Evolutionary conservation across 2,329 filamentous ascomycete genomes (phyloP).

Genomic region (Microthyrium microscopicum): DNA sequence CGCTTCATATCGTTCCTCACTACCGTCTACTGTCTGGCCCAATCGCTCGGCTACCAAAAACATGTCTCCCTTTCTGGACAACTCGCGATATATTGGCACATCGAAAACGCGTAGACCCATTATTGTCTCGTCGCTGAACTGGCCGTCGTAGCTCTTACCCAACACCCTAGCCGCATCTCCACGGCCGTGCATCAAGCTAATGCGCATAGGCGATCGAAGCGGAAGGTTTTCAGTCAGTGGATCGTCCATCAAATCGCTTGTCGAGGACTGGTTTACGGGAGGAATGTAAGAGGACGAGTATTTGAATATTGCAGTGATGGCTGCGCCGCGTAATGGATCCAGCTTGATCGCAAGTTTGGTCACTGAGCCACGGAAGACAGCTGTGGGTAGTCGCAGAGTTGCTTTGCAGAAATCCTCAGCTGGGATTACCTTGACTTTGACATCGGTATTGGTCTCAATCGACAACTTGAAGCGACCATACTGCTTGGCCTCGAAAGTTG

Average conservation of each 20-base stretch:
- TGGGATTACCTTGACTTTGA: conserved; percentile 44
- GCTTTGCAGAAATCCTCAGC: conserved; percentile 62
- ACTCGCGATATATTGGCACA: conserved; percentile 55
- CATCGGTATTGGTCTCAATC: conserved; percentile 40
- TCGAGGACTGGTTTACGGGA: background rate
- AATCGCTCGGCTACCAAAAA: conserved; percentile 75
- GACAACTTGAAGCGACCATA: conserved; percentile 60
- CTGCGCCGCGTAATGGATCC: conserved; percentile 37
- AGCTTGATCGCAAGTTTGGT: conserved; percentile 36
- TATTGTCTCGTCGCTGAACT: conserved; percentile 51
- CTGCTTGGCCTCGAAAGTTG: conserved; percentile 67
- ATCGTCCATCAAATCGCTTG: conserved; percentile 13
- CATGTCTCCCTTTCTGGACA: conserved; percentile 38
- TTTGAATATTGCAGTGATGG: conserved; percentile 34
- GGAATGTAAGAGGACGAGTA: conserved; percentile 6
- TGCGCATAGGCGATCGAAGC: conserved; percentile 39
- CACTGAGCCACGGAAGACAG: conserved; percentile 31
- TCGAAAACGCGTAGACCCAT: conserved; percentile 51
- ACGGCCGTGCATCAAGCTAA: conserved; percentile 57
- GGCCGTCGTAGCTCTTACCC: conserved; percentile 51
- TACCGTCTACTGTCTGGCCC: no score
- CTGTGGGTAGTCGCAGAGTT: conserved; percentile 39
- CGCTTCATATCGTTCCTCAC: no score
- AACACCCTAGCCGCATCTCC: conserved; percentile 51
- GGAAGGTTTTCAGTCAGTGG: background rate